Base-by-base conservation (phyloP, 2,329 filamentous ascomycete genomes). In the Aspergillus carbonarius region DNA sequence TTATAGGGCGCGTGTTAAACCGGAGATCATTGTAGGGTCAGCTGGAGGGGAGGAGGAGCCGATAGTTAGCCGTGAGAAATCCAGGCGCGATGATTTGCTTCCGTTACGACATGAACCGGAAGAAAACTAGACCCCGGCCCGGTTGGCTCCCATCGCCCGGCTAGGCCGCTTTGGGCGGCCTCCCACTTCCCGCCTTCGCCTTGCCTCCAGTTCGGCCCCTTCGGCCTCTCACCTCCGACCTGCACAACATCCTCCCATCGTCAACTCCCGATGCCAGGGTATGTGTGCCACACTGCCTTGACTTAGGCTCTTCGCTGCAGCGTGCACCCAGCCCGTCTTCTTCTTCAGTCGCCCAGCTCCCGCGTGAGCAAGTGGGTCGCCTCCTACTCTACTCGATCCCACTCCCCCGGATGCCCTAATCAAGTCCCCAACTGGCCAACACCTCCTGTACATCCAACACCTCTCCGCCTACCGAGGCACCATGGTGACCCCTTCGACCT, bases 21-120 rank as follows among this genome's bases (percentile, higher is more conserved):
- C 51, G 40, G 49, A 35, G 49, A 32, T 44, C 58, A 61, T 63
- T 57, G 55, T 52, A 58, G 49, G 50, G 46, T 50, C 20, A 37
- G 23, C 44, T 55, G 50, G 42, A 49, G 35, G 34, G 52, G 48
- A 42, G 23, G 23, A 23, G 5, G 23, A 23, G 23, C 57, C 53
- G 57, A 61, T 58, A 52, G 57, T 60, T 58, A 52, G 55, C 57
- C 62, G 66, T 73, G 70, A 73, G 70, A 71, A 73, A 73, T 73
- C 61, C 63, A 64, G 52, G 63, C 60, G 64, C 69, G 54, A 66
- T 72, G 68, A 73, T 73, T 74, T 71, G 68, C 67, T 68, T 70
- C 59, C 53, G 63, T 69, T 68, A 71, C 69, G 68, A 68, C 70
- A 68, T 72, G 52, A 55, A 8, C 58, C 59, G 62, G 65, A 63